Conservation (phyloP, 2,329 filamentous ascomycete genomes). For the Pseudogymnoascus sp. region DNA sequence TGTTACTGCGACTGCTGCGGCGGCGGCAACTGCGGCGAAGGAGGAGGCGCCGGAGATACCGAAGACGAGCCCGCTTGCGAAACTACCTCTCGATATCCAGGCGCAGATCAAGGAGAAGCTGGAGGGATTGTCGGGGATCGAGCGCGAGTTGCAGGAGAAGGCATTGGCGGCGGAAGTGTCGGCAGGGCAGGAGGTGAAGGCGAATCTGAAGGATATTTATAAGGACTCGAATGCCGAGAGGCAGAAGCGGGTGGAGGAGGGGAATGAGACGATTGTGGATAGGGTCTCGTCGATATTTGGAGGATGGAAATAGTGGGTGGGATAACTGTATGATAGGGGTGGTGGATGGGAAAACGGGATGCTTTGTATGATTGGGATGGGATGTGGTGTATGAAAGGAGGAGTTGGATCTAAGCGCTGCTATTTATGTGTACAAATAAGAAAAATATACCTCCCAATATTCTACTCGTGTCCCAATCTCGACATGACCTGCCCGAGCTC, state of each 20-base stretch:
- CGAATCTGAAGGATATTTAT: conserved; percentile 46
- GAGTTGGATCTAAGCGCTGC: background rate
- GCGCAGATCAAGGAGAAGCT: conserved; percentile 46
- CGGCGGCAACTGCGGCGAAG: conserved; percentile 65
- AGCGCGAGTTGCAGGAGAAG: conserved; percentile 54
- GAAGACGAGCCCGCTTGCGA: conserved; percentile 45
- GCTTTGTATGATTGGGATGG: background rate
- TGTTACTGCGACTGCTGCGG: conserved; percentile 53
- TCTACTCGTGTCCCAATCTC: background rate
- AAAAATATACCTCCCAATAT: background rate
- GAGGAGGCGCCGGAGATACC: conserved; percentile 50
- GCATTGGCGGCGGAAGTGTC: conserved; percentile 55
- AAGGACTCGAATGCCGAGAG: conserved; percentile 47
- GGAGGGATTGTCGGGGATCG: conserved; percentile 48
- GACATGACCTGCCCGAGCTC: background rate
- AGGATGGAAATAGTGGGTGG: background rate
- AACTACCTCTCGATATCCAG: conserved; percentile 41
- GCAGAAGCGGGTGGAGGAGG: conserved; percentile 48
- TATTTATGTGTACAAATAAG: conserved; percentile 3
- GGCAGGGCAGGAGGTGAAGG: conserved; percentile 51
- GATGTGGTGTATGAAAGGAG: background rate
- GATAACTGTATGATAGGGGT: background rate
- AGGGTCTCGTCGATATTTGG: conserved; percentile 28
- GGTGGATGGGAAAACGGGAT: background rate
- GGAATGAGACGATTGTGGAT: conserved; percentile 36